Base-by-base conservation (phyloP, 2,329 filamentous ascomycete genomes). In the Trichoderma atroviride region DNA sequence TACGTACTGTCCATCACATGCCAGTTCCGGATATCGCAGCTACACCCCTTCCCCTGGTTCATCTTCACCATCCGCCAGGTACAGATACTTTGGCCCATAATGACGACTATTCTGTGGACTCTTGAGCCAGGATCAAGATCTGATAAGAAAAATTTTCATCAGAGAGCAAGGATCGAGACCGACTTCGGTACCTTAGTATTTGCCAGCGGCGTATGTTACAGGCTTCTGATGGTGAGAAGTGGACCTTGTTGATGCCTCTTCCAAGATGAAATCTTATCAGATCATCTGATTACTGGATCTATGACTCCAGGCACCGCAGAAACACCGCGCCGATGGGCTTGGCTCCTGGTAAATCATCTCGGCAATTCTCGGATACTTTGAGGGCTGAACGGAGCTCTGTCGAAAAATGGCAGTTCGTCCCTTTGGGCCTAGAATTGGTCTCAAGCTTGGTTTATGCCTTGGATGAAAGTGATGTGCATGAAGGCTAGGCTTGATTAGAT, bases 241-340 rank as follows among this genome's bases (percentile, higher is more conserved):
- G 53, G 52, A 55, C 22, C 67, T 57, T 24, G 29, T n/a, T 31
- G 60, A 35, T 62, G 35, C 33, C 27, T 16, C 43, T 29, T 19
- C 56, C 55, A 52, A 43, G 61, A 57, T 40, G 35, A 53, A 75
- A 82, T 82, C 80, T 82, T 80, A 82, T 82, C 80, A 77, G 80
- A 82, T 82, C 73, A 82, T 82, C 80, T 79, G 79, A 82, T 82
- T 80, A 82, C 55, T 40, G 55, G 77, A 80, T 81, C 76, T 70
- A 52, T 40, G 58, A 62, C 37, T 53, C 35, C 29, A 37, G 40
- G 35, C 24, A 33, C 50, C 50, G 31, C 2, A 29, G 47, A 57
- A 69, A 50, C 31, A 27, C 59, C 66, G 33, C 31, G 5, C 31
- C 6, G 33, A 22, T 58, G n/a, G 31, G 22, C 53, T 67, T 67